These are phyloP conservation scores for Cutaneotrichosporon cavernicola DNA, from an alignment of 1,284 basidiomycete species.

Conservation along the genomic window DNA sequence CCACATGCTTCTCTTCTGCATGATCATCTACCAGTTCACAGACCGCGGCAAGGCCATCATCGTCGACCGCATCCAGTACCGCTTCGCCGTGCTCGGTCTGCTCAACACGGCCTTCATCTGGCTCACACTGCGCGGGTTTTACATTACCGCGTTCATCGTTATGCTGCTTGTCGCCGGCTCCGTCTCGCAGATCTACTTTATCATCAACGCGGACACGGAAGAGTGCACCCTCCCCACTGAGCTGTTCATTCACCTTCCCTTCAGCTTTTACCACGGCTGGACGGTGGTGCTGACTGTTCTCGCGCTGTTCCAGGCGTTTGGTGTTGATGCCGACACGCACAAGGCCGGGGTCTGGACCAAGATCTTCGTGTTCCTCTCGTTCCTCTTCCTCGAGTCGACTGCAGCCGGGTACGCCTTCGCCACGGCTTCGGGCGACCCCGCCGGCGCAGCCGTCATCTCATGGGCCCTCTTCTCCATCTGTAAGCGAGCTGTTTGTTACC, in stretches of 20 bases:
- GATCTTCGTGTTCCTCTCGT: conserved; percentile 84
- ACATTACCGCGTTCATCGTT: conserved; percentile 78
- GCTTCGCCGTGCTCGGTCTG: conserved; percentile 78
- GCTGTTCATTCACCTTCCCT: conserved; percentile 61
- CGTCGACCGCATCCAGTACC: conserved; percentile 82
- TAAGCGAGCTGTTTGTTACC: conserved; percentile 22
- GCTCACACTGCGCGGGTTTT: conserved; percentile 65
- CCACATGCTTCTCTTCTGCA: conserved; percentile 77
- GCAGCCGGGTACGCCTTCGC: conserved; percentile 88
- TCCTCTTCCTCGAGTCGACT: conserved; percentile 90
- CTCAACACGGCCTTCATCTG: conserved; percentile 83
- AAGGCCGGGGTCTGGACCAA: conserved; percentile 84
- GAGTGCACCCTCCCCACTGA: conserved; percentile 64
- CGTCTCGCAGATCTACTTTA: conserved; percentile 74
- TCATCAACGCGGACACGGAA: conserved; percentile 81
- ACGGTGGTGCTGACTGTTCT: conserved; percentile 86
- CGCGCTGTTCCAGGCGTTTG: conserved; percentile 87
- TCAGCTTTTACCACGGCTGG: conserved; percentile 93
- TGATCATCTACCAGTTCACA: conserved; percentile 82
- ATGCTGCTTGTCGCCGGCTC: conserved; percentile 67
- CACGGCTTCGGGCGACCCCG: conserved; percentile 76
- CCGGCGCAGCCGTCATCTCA: conserved; percentile 51
- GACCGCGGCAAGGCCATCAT: conserved; percentile 69
- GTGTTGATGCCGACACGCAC: conserved; percentile 67
- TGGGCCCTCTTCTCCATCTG: conserved; percentile 53